phyloP scores from a whole-genome alignment of 2,329 filamentous ascomycete genomes.

The Colletotrichum spinosum region DNA sequence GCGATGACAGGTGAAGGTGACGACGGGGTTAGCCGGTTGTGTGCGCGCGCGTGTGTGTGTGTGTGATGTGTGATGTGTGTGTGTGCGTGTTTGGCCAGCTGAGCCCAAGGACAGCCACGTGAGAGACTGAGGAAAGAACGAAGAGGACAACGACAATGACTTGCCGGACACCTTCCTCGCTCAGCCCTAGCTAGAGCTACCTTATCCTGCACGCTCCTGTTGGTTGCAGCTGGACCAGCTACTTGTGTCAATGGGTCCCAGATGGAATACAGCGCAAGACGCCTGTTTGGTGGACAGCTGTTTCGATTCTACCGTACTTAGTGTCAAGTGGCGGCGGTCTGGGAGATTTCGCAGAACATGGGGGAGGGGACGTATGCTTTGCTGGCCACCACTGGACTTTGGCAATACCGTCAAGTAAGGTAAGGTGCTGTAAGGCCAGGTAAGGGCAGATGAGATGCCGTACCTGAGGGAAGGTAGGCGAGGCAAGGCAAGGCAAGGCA shows the following conservation, averaged over 20 bases:
- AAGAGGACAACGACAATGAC: constrained; percentile 7
- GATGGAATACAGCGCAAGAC: not conserved
- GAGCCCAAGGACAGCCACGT: constrained; percentile 25
- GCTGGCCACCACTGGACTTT: not conserved
- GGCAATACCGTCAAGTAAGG: no score
- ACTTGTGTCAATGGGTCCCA: not conserved
- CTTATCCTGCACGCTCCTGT: not conserved
- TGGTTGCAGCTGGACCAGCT: not conserved
- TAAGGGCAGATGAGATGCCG: no score
- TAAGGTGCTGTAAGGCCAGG: no score
- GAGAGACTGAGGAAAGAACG: constrained; percentile 24
- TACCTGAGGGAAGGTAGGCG: no score
- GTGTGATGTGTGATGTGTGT: not conserved
- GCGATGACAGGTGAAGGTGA: constrained; percentile 6
- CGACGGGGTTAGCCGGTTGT: constrained; percentile 13
- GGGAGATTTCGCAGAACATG: constrained; percentile 25
- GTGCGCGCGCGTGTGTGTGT: not conserved
- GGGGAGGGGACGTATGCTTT: constrained; percentile 14
- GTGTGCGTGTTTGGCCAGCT: constrained; percentile 19
- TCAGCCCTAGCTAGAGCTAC: not conserved
- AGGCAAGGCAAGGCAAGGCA: no score
- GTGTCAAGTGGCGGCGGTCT: constrained; percentile 23
- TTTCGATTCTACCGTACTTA: constrained; percentile 19
- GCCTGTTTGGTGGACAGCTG: constrained; percentile 17
- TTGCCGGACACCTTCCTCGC: not conserved